Base-by-base conservation (phyloP, 257 asterid species). In the Ligustrum vulgare region DNA sequence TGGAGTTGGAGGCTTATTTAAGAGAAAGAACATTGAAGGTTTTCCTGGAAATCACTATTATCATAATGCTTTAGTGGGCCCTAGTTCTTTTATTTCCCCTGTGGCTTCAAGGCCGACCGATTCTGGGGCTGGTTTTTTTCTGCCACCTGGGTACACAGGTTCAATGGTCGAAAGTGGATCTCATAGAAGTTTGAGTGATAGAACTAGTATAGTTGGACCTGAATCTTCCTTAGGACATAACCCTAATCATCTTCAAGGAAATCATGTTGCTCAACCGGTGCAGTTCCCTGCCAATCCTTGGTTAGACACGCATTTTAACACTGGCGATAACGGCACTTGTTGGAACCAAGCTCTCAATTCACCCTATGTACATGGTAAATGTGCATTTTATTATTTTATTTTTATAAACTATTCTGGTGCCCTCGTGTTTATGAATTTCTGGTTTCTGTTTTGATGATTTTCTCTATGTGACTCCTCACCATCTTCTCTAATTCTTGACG, bases 21-120 rank as follows among this genome's bases (percentile, higher is more conserved):
- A 89, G 91, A 84, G 87, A 78, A 94, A 88, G 84, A 87, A 78
- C n/a, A 89, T 81, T 65, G 90, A 81, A 60, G 89, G 89, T 20
- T 66, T 80, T 76, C 85, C 82, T 28, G 80, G 76, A 76, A 81
- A 82, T 75, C 71, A 70, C 76, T 86, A 78, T 41, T 69, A 74
- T 75, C 77, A 51, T 60, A 77, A 77, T 82, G 71, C 87, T 75
- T 74, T 80, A 33, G 92, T 79, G 1, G 94, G 92, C 43, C 78
- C 93, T 65, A 88, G 95, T 82, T 89, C 94, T 78, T 83, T 94
- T 28, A 81, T 82, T 73, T 62, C 72, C 71, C 85, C 83, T 2
- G 16, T 65, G 72, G 74, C 71, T 70, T 72, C 81, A 34, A 51
- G 82, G 73, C 82, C 82, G 4, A 72, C 75, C 31, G 93, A 83